These are phyloP conservation scores for Aristolochia fimbriata DNA, from an alignment of 164 flowering plant species.

Conservation along the genomic window DNA sequence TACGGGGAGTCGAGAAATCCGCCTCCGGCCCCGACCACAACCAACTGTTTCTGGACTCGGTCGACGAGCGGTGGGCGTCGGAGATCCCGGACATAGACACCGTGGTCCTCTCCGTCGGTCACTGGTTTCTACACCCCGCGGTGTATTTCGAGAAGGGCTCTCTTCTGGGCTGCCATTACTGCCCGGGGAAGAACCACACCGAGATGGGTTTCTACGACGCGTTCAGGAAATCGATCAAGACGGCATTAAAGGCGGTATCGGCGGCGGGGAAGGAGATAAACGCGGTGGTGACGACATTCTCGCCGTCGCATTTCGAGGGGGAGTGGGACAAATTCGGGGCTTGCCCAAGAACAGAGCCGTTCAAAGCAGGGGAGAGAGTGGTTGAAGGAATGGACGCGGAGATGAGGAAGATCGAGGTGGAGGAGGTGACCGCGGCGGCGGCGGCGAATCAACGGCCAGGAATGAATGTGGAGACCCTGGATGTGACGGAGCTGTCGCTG, in stretches of 20 bases:
- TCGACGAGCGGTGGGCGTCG: conserved; percentile 53
- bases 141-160: conserved; percentile 56
- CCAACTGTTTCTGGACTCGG: conserved; percentile 60
- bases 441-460: conserved; percentile 19
- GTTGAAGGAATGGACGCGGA: conserved; percentile 30
- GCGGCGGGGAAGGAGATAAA: conserved; percentile 35
- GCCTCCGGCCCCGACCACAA: conserved; percentile 15
- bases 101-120: conserved; percentile 61
- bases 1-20: conserved; percentile 58
- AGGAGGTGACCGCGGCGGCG: conserved; percentile 40
- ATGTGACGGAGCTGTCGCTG: conserved; percentile 40
- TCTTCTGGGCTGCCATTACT: conserved; percentile 64
- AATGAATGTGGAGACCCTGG: conserved; percentile 48
- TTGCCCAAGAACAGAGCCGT: conserved; percentile 46
- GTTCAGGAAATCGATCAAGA: conserved; percentile 38
- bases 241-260: conserved; percentile 31
- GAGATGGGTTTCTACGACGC: conserved; percentile 53
- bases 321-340: conserved; percentile 79
- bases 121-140: conserved; percentile 85
- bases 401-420: conserved; percentile 47
- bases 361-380: conserved; percentile 43
- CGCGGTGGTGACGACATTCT: conserved; percentile 48
- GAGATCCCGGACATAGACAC: conserved; percentile 43
- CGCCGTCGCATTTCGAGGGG: conserved; percentile 92
- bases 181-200: conserved; percentile 46